Evolutionary conservation across 2,329 filamentous ascomycete species (phyloP), one percentile per base, ranked within the genome.

Genomic region (Monosporascus sp.): DNA sequence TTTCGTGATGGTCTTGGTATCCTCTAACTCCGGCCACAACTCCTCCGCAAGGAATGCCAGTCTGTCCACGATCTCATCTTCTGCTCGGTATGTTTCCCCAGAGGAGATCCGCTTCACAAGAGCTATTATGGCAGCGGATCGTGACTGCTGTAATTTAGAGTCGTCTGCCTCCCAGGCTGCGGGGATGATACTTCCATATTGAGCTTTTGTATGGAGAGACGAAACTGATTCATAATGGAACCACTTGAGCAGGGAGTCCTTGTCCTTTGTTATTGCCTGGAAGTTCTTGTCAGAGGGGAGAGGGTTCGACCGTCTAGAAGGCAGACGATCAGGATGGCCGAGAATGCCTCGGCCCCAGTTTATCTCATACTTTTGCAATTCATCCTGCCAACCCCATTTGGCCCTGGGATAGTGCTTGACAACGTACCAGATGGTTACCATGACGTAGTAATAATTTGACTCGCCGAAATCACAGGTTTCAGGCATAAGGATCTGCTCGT

Each of bases 401-500:
- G 37, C 43, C 25, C 44, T 49, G 15, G 27, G 31, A 35, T 49
- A 47, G 15, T 38, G 39, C 11, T 55, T 53, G 22, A 53, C 53
- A 3, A 55, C 44, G 20, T 57, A 57, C 55, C 55, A 57, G 15
- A 57, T 50, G 2, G 55, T 57, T 24, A 57, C 54, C 43, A 51
- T 53, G 17, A 57, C 52, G 35, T 57, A 57, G 38, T 57, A 57
- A 24, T 50, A 53, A 14, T 52, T 53, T n/a, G 55, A 55, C 24
- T 53, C 37, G 17, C 5, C 35, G 15, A 37, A 41, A 18, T 20
- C 27, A 6, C 6, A 24, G 22, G 22, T 24, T 24, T 24, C 24
- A 1, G 24, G 24, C 24, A 25, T 25, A 7, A 25, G 24, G 5
- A 25, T 25, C 6, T 1, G 6, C 24, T 25, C 6, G 1, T 7